Evolutionary conservation across 176 grass and related monocot genomes (phyloP), one percentile per base, ranked within the genome.

Genomic region (Thalia dealbata): DNA sequence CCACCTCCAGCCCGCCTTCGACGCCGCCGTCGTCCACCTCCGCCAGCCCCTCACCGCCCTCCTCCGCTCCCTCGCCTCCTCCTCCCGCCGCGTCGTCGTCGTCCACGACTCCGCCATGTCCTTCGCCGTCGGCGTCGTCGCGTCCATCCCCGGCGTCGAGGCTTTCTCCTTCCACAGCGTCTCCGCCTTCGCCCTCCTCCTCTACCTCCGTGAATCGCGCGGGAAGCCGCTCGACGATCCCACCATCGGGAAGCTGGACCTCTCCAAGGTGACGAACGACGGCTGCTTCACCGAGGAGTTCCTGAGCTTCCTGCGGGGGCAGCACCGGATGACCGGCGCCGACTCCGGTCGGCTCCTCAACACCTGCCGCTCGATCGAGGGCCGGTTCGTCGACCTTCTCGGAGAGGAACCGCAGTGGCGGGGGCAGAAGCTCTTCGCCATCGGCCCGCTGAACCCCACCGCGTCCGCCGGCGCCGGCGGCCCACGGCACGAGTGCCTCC

Each of bases 51-150:
- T 77, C 26, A 18, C 48, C 4, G 45, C 26, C 46, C 63, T 77
- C 16, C 75, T 77, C 24, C 48, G 75, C 14, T 52, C 46, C 63
- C 63, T 77, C 46, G 24, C 75, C 5, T 6, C 11, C 63, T 18
- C 63, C 48, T 35, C 8, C 24, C 75, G 75, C 27, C 75, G 75
- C 24, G 75, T 77, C 27, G 63, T 55, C 63, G 27, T 77, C 63
- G 27, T 77, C 46, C 75, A 77, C 50, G 75, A 77, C 75, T 77
- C 75, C 28, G 15, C 63, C 75, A 77, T 77, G 75, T 52, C 63
- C 48, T 77, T 77, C 75, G 21, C 61, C 18, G 63, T 48, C 45
- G 75, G 42, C 48, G 9, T 30, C 27, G 44, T 63, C 16, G 45
- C 46, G 25, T n/a, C 62, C 18, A 10, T 77, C 63, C 75, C 63